Base-by-base conservation (phyloP, 495 filamentous ascomycete genomes). In the Tuber calosporum region DNA sequence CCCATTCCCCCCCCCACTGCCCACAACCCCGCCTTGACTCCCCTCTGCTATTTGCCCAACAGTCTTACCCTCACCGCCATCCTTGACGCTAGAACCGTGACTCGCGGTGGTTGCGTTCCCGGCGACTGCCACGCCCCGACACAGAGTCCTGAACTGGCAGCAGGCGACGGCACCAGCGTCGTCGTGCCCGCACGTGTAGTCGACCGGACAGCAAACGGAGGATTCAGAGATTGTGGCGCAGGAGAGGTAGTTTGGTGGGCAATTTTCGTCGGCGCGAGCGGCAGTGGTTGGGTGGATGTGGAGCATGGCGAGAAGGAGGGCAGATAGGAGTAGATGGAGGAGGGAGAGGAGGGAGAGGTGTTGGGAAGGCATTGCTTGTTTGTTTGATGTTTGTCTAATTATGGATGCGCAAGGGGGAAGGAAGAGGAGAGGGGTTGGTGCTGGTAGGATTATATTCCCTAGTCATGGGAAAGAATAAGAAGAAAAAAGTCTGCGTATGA, bases 101-200 rank as follows among this genome's bases (percentile, higher is more conserved):
- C 48, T 58, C 1, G 48, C 3, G 48, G 8, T 15, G 11, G 48
- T 58, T 6, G 48, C 2, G 9, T 58, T 58, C n/a, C 48, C 48
- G n/a, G 48, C n/a, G n/a, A 13, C n/a, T 5, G 48, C 48, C 11
- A 15, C 11, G n/a, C 48, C 48, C n/a, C 48, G 48, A 58, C 48
- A 58, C 48, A 30, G 7, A 6, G 48, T 58, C 48, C 48, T 58
- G n/a, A 58, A 58, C 48, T 58, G 0, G 48, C 48, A 58, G n/a
- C 48, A 58, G n/a, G 48, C 48, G 48, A 58, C n/a, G 48, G 48
- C 48, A n/a, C 48, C 48, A n/a, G 48, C n/a, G 9, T 58, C 48
- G 15, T 58, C 48, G n/a, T 15, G n/a, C 48, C n/a, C 48, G 48
- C 48, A 58, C 0, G 48, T 58, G n/a, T 58, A 58, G n/a, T 58